These are phyloP conservation scores for Laguncularia racemosa DNA, from an alignment of 345 rosid species.

Conservation along the genomic window DNA sequence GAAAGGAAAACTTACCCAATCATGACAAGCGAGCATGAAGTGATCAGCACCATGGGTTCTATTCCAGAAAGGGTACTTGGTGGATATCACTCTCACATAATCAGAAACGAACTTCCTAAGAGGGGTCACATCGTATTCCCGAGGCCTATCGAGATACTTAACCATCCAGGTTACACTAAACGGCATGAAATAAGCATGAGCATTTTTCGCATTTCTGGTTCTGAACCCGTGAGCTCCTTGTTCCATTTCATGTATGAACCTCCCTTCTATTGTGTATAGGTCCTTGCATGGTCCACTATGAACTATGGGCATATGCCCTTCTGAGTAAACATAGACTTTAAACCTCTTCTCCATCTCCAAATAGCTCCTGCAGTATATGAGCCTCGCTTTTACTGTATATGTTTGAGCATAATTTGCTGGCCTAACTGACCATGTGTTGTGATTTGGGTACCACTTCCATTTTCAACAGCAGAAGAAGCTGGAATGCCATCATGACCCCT, in stretches of 20 bases:
- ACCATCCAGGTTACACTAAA: conserved; percentile 83
- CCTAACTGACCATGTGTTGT: background rate
- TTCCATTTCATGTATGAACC: conserved; percentile 80
- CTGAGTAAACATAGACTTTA: conserved; percentile 76
- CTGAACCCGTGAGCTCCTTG: conserved; percentile 38
- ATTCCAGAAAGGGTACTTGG: conserved; percentile 28
- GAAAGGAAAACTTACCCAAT: conserved; percentile 11
- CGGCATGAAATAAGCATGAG: conserved; percentile 80
- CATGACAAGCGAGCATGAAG: conserved; percentile 20
- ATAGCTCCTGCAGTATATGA: conserved; percentile 47
- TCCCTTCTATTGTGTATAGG: conserved; percentile 72
- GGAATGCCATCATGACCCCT: background rate
- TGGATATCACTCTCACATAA: conserved; percentile 52
- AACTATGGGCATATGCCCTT: conserved; percentile 70
- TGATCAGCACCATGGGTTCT: conserved; percentile 16
- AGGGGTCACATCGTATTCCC: conserved; percentile 28
- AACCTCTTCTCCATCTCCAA: conserved; percentile 80
- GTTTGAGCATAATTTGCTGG: background rate
- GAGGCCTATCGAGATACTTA: conserved; percentile 42
- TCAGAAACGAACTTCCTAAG: conserved; percentile 54
- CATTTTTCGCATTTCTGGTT: conserved; percentile 41
- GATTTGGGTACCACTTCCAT: background rate
- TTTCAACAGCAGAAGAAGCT: background rate
- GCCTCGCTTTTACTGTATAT: background rate
- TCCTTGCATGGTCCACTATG: conserved; percentile 87